These are phyloP conservation scores for Curvularia sp. DNA, from an alignment of 2,329 filamentous ascomycete genomes.

Conservation along the genomic window DNA sequence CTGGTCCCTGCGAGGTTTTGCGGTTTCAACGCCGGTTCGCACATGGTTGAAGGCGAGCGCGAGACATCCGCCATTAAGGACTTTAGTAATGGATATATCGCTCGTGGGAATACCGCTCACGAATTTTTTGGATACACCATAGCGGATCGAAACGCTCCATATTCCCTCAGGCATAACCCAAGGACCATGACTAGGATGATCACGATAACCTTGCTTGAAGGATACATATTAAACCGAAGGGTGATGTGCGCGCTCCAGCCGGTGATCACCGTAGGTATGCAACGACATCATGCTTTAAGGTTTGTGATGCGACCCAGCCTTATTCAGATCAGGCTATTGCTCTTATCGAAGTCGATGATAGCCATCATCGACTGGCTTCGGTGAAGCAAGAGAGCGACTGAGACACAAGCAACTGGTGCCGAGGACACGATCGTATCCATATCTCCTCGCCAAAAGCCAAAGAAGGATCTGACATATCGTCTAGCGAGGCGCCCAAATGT, in stretches of 20 bases:
- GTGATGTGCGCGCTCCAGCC: neutral
- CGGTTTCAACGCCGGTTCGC: neutral
- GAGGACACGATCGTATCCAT: neutral
- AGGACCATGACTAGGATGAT: neutral
- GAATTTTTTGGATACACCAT: neutral
- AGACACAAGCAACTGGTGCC: neutral
- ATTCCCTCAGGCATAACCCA: neutral
- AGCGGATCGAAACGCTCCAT: neutral
- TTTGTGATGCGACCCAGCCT: too few relatives aligned
- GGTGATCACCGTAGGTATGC: neutral
- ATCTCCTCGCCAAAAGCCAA: neutral
- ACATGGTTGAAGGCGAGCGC: neutral
- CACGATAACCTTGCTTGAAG: neutral
- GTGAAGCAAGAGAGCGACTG: neutral
- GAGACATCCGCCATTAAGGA: neutral
- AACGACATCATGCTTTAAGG: neutral
- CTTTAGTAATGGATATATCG: neutral
- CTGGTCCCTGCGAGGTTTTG: neutral
- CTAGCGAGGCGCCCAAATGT: neutral
- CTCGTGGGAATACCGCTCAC: neutral
- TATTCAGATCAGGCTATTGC: neutral
- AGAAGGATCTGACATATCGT: neutral
- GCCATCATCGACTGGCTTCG: neutral
- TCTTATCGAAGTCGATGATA: neutral
- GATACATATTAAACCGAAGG: neutral